Base-by-base conservation (phyloP, 495 filamentous ascomycete genomes). In the Cairneyella variabilis region DNA sequence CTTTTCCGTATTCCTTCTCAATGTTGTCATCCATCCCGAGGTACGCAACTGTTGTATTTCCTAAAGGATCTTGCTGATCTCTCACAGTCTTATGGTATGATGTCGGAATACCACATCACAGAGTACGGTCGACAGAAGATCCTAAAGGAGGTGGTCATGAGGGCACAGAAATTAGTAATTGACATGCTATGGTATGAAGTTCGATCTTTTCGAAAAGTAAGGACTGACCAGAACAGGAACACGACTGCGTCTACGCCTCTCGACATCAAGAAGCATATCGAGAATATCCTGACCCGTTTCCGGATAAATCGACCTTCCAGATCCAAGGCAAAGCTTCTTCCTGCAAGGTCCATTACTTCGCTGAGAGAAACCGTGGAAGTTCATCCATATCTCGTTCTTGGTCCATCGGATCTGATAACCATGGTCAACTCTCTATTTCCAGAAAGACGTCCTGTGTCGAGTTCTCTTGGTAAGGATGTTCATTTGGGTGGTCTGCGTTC, bases 101-200 rank as follows among this genome's bases (percentile, higher is more conserved):
- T 97, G 76, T 77, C 86, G 54, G 90, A 93, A 56, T 88, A 95
- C 63, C 88, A 96, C 68, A 90, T 98, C 59, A 87, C 84, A 23
- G 89, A 95, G 62, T 88, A 90, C 69, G 90, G 89, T 20, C 81
- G 93, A 45, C 84, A 95, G 61, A 89, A 86, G 66, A 87, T 98
- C 49, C 78, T 98, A 46, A 90, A 88, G 61, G 82, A 89, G 60
- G 84, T 96, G 54, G 89, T 85, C 27, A 77, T 84, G 57, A 82
- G 84, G 30, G 82, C 89, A 47, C 86, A 91, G 52, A 85, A 85
- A 64, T 80, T 83, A 55, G 86, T 91, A 8, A 68, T 81, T 38
- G 83, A 84, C 58, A 77, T 84, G 73, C 66, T 73, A 64, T 70
- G 71, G 75, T 69, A 71, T 67, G 65, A 18, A 44, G 18, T 21